Evolutionary conservation across 2,329 filamentous ascomycete genomes (phyloP).

Genomic region (Nannizziopsis arthrosporioides): DNA sequence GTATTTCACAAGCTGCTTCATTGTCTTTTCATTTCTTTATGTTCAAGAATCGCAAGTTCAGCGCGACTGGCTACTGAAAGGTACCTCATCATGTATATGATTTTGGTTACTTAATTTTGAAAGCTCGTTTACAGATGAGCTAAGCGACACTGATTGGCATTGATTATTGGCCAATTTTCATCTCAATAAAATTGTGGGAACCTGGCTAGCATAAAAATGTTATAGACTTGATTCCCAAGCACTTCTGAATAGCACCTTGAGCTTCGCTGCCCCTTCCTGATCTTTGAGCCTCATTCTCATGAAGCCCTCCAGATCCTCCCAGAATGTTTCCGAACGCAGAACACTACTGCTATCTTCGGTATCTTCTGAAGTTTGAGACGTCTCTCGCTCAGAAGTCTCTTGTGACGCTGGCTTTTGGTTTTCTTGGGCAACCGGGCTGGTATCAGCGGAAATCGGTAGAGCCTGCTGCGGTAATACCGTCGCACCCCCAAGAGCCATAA

Average conservation of each 20-base stretch:
- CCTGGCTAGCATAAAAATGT: not conserved
- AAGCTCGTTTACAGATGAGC: not conserved
- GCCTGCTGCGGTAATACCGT: slow-evolving; percentile 25
- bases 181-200: too few relatives aligned
- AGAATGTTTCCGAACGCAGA: slow-evolving; percentile 64
- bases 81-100: not conserved
- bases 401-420: not conserved
- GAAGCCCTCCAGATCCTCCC: slow-evolving; percentile 73
- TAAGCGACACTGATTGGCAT: too few relatives aligned
- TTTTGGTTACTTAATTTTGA: not conserved
- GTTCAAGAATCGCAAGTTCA: slow-evolving; percentile 1
- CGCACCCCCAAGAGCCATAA: slow-evolving; percentile 78
- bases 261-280: slow-evolving; percentile 49
- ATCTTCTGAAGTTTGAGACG: slow-evolving; percentile 22
- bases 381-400: slow-evolving; percentile 20
- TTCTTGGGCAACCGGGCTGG: slow-evolving; percentile 18
- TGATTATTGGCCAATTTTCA: too few relatives aligned
- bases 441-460: slow-evolving; percentile 19
- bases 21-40: slow-evolving; percentile 5
- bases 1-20: slow-evolving; percentile 6
- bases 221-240: slow-evolving; percentile 47
- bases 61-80: not conserved
- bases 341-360: slow-evolving; percentile 34
- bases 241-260: slow-evolving; percentile 56
- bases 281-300: slow-evolving; percentile 68